Percentiles rank a stretch among this genome's conserved stretches.
These are phyloP conservation scores for Kitagawia praeruptora DNA, from an alignment of 129 eudicot genomes.

Conservation along the genomic window DNA sequence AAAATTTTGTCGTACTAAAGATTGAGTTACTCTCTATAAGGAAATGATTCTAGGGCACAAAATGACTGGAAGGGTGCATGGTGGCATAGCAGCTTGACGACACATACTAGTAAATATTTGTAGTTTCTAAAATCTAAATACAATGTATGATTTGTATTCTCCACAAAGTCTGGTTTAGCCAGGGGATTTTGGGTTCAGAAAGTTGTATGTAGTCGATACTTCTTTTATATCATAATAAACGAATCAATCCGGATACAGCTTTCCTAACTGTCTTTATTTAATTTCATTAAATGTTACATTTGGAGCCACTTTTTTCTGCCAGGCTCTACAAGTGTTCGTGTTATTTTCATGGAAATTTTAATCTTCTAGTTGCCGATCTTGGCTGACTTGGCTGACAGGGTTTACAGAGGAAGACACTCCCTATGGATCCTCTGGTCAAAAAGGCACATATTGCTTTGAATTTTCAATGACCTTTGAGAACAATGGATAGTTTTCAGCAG, in stretches of 20 bases:
- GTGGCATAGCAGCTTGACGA: conserved; percentile 63
- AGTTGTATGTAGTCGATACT: not conserved
- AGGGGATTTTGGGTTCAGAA: not conserved
- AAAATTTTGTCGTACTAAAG: not conserved
- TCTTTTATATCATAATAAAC: not conserved
- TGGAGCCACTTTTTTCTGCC: not conserved
- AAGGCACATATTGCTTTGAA: conserved; percentile 62
- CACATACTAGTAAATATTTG: conserved; percentile 34
- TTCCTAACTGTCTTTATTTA: not conserved
- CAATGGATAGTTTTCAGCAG: conserved; percentile 63
- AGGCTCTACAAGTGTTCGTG: not conserved
- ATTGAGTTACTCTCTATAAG: conserved; percentile 15
- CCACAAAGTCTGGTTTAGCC: not conserved
- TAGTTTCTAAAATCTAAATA: not conserved
- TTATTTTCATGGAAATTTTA: not conserved
- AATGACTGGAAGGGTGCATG: conserved; percentile 69
- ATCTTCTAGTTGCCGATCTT: not conserved
- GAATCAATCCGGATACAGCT: not conserved
- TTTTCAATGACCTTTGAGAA: conserved; percentile 49
- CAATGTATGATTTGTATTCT: not conserved
- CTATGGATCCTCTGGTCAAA: conserved; percentile 37
- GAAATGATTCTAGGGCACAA: conserved; percentile 36
- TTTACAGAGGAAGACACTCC: conserved; percentile 52
- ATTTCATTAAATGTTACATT: not conserved
- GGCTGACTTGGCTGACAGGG: conserved; percentile 26